Evolutionary conservation across 371 early-diverging fungal genomes (phyloP), one percentile per base, ranked within the genome.

Genomic region (Apophysomyces trapeziformis): DNA sequence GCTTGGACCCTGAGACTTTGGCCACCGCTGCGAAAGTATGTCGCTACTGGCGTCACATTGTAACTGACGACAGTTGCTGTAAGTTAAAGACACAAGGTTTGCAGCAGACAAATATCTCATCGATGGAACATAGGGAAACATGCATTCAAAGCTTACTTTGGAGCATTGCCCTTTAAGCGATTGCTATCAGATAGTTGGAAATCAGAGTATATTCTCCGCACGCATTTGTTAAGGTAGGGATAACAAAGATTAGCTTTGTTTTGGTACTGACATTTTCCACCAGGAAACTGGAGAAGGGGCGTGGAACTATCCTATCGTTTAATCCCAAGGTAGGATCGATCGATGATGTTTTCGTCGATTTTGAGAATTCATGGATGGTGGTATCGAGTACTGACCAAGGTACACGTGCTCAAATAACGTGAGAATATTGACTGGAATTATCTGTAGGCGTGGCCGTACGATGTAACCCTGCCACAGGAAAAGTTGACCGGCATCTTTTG

Each of bases 251-350:
- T 26, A 13, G n/a, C 12, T 37, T 38, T 38, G 16, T 38, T 57
- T 11, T 21, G 35, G 5, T 66, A 18, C 32, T 59, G 14, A 60
- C 41, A 36, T 16, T 39, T 62, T 11, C 43, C 57, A 13, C 43
- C 64, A 82, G 85, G 61, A 83, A 77, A 70, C 81, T 81, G 83
- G 74, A 75, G 57, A 82, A 75, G 45, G 82, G 79, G 4, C 68
- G 82, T 45, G 81, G 85, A 0, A 70, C 77, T 9, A 45, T 72
- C 26, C 66, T 83, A 54, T 64, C 73, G 36, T 78, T 85, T 60
- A 69, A 74, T 57, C 78, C 85, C 3, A 76, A 77, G 46, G 68
- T 85, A 32, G 82, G 80, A 12, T 67, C 77, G 2, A 60, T 85
- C 6, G 70, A 79, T 62, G 64, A 68, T 13, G 65, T 81, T 57